Evolutionary conservation across 2,329 filamentous ascomycete species (phyloP), one percentile per base, ranked within the genome.

Genomic region (Pseudocercospora macadamiae): DNA sequence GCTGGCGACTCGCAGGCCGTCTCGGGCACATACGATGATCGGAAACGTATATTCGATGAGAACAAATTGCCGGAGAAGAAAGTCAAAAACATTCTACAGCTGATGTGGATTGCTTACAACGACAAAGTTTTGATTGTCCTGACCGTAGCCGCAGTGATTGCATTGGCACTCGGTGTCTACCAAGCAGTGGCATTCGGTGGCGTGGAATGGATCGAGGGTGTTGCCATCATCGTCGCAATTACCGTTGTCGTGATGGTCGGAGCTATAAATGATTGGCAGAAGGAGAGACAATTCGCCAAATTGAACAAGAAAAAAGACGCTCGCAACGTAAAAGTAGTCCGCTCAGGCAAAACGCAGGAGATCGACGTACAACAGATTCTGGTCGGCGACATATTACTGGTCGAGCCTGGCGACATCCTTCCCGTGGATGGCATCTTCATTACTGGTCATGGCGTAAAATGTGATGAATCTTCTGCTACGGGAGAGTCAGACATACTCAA

Each of bases 41-140:
- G 90, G 19, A 88, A 83, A 68, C 85, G 88, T 32, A 79, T 92
- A 6, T 93, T 85, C 70, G 86, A 84, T 54, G 83, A 85, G 62
- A 92, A 92, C 70, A 80, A 85, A 42, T 76, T 93, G 32, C 89
- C 89, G 0, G 85, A 85, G 64, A 84, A 84, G 67, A 89, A 89
- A 68, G 79, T 86, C 21, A 91, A 91, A 71, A 86, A 80, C 36
- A 86, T 92, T 52, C 78, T 88, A 60, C 80, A 87, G 68, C 76
- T 92, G 39, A 89, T 90, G 62, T 93, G 89, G 89, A 88, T 91
- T 68, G 89, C 89, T 1, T 91, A 90, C 75, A 91, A 92, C 70
- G 89, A 93, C 74, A 93, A 92, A 68, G 86, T 93, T 9, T 77
- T 91, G 53, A 89, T 91, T 55, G 76, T 91, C 3, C 79, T 91